Conservation (phyloP, 345 rosid species). For the Balakata baccata region DNA sequence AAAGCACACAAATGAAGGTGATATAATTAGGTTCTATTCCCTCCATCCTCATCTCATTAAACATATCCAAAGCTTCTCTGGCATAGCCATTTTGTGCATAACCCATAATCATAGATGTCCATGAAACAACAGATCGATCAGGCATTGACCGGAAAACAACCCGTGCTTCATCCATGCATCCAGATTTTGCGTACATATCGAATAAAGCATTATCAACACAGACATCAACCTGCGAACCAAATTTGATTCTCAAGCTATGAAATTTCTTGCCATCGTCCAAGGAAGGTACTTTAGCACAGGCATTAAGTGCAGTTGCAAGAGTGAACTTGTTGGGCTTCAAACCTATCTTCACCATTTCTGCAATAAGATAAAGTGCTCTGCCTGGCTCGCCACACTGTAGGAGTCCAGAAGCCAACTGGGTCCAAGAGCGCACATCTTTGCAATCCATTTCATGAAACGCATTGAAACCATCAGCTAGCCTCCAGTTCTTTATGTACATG, state of each 20-base stretch:
- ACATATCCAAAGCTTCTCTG: slow-evolving; percentile 41
- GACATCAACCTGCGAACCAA: slow-evolving; percentile 38
- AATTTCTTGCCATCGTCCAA: slow-evolving; percentile 46
- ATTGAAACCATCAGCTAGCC: slow-evolving; percentile 34
- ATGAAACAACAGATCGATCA: slow-evolving; percentile 40
- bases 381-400: slow-evolving; percentile 44
- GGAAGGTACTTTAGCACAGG: slow-evolving; percentile 45
- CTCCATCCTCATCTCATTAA: slow-evolving; percentile 41
- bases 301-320: slow-evolving; percentile 46
- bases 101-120: slow-evolving; percentile 55
- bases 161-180: slow-evolving; percentile 48
- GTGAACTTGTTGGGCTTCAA: slow-evolving; percentile 49
- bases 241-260: slow-evolving; percentile 50
- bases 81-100: slow-evolving; percentile 55
- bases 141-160: slow-evolving; percentile 32
- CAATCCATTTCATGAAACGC: slow-evolving; percentile 39
- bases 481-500: slow-evolving; percentile 43
- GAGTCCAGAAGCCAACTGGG: slow-evolving; percentile 48
- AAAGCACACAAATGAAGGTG: slow-evolving; percentile 44
- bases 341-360: slow-evolving; percentile 44
- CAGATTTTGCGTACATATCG: slow-evolving; percentile 54
- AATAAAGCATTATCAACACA: slow-evolving; percentile 54
- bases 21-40: slow-evolving; percentile 45
- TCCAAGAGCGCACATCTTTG: slow-evolving; percentile 47
- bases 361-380: slow-evolving; percentile 37